Base-by-base conservation (phyloP, 2,329 filamentous ascomycete genomes). In the Beauveria varroae region DNA sequence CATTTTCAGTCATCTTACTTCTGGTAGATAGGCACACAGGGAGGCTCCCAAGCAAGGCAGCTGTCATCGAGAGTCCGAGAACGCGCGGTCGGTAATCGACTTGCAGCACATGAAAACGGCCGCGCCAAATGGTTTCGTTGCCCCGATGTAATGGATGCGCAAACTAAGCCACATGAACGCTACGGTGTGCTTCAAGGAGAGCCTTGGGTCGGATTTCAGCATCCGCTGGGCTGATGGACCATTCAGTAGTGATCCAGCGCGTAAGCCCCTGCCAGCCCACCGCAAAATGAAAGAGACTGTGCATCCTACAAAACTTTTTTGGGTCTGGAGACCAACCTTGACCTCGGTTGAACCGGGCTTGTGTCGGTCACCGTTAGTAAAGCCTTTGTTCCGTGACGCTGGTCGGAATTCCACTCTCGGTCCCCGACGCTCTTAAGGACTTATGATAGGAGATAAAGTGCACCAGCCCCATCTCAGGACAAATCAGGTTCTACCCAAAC, bases 281-380 rank as follows among this genome's bases (percentile, higher is more conserved):
- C 24, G 52, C 30, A 50, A 56, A 62, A 49, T 30, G 41, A 58
- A 58, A 51, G 22, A 50, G 40, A 41, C 60, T 57, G 54, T 57
- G 54, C 53, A 47, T 46, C 26, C 40, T 53, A 49, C 49, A 58
- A 55, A 60, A 51, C 26, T 56, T 59, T 59, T 60, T 30, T 41
- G 49, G 49, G 55, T 55, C 61, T 62, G 60, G 12, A 57, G 54
- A 53, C 54, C 28, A 55, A 26, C 37, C 37, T 40, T 56, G 61
- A 63, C 61, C 61, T 63, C 61, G 57, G 61, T 63, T 63, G 56
- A 40, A 63, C 55, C 61, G 61, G 61, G 61, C 61, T 63, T 63
- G 61, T 60, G 57, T 63, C 61, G 61, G 61, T 63, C 61, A 56
- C 57, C 61, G 61, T 56, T 22, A 43, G 44, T 57, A 41, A 58